These are phyloP conservation scores for Penstemon newberryi DNA, from an alignment of 257 asterid genomes.

Conservation along the genomic window DNA sequence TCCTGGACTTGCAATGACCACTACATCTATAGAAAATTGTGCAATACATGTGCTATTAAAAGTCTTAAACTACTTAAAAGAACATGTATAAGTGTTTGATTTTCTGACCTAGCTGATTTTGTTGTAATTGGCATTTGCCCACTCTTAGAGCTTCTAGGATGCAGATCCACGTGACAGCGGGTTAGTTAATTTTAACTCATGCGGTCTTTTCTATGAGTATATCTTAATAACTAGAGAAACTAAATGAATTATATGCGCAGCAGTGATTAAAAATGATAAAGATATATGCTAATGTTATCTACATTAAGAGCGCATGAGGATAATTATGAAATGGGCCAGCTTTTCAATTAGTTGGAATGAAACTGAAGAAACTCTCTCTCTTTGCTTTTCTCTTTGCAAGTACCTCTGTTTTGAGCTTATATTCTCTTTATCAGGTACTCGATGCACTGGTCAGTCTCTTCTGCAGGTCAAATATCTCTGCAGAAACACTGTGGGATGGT, in stretches of 20 bases:
- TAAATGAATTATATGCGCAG: not conserved
- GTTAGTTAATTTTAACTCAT: not conserved
- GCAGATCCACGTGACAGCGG: conserved; percentile 1
- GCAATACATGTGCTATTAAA: not conserved
- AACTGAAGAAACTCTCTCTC: conserved; percentile 16
- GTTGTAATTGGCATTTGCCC: conserved; percentile 2
- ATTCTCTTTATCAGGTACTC: conserved; percentile 65
- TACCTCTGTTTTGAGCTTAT: conserved; percentile 18
- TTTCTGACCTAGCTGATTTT: conserved; percentile 17
- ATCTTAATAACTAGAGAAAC: conserved; percentile 1
- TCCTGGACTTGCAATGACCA: not conserved
- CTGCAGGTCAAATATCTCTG: conserved; percentile 84
- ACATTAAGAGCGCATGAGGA: not conserved
- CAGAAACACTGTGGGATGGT: conserved; percentile 98
- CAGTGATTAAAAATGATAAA: too few species aligned
- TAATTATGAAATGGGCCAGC: conserved; percentile 8
- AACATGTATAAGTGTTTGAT: not conserved
- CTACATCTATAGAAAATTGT: not conserved
- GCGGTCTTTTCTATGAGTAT: conserved; percentile 2
- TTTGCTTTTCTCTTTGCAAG: conserved; percentile 6
- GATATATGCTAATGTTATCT: not conserved
- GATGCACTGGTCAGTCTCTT: conserved; percentile 94
- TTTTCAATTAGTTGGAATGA: conserved; percentile 5
- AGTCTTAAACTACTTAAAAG: not conserved
- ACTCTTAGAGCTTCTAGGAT: conserved; percentile 5